Evolutionary conservation across 176 grass and related monocot species (phyloP), one percentile per base, ranked within the genome.

Genomic region (Ananas comosus): DNA sequence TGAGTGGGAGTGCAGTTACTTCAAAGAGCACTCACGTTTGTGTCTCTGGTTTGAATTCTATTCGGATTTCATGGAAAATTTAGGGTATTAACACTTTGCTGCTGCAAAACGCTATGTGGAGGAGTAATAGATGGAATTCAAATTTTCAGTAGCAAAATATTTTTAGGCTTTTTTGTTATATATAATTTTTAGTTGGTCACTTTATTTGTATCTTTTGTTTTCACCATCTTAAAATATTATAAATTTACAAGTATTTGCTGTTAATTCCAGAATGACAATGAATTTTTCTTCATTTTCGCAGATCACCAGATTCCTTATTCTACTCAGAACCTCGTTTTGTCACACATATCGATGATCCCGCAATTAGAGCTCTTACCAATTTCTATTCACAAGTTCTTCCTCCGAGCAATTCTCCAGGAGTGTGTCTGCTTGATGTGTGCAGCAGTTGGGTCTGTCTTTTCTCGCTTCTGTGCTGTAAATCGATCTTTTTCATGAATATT

Each of bases 241-340:
- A 27, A 27, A 27, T 27, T 27, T 27, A 27, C 25, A 27, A 27
- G 2, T 27, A 27, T 42, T 42, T 42, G 33, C 33, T 42, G 33
- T 42, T 42, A 42, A 7, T 42, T 42, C 33, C 5, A 7, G 33
- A 42, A 42, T 42, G 33, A 42, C 33, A 42, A 42, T 42, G 33
- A 42, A 7, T 7, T 42, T 5, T 7, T 42, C 0, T 42, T 42
- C 4, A 42, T 42, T 42, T 71, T 70, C 61, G 16, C 78, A 96
- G 92, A 71, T 92, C 92, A 49, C 65, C 86, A 14, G 92, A 92
- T 82, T 76, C 64, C 48, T 11, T 58, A 59, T 96, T 96, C 71
- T 96, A 96, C 78, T 87, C 83, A 16, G 88, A 71, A 78, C 92
- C 92, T 47, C 92, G 92, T 80, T 92, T 92, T 68, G 92, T 96